Evolutionary conservation across 2,329 filamentous ascomycete species (phyloP), one percentile per base, ranked within the genome.

Genomic region (Sporothrix euskadiensis): DNA sequence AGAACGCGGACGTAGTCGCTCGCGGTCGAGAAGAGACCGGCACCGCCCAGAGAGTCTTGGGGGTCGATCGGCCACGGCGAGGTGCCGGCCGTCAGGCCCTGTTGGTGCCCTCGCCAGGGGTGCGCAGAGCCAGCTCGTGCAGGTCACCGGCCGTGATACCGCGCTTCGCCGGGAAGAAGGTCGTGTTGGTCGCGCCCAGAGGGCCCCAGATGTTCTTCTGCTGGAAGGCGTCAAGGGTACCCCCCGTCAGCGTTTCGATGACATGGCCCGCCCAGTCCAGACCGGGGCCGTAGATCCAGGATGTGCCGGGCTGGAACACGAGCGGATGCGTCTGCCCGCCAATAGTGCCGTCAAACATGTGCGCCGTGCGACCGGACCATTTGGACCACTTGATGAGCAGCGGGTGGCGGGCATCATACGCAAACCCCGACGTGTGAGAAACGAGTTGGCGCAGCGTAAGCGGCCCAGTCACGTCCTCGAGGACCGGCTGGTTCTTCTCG

Each of bases 231-330:
- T 84, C 80, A 2, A 89, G 78, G 0, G 81, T 82, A 9, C 77
- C 71, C 0, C 83, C 82, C 0, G 85, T 85, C 0, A 85, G 77
- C 0, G 82, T 80, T 76, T 88, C 86, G 0, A 89, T 81, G 0
- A 88, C 79, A 0, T 82, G 81, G 2, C 87, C 87, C 0, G 83
- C 84, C 86, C 86, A 89, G 79, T 89, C 87, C 1, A 85, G 77
- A 1, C 83, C 81, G 0, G 82, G 76, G 0, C 85, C 83, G 74
- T 89, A 89, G 75, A 81, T 80, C 86, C 86, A 89, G 3, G 81
- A 78, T 0, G 80, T 78, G 0, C 87, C 87, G 0, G 87, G 88
- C 72, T 89, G 84, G 75, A 83, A 87, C 10, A 78, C 69, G 2
- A 89, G 82, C 0, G 86, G 85, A 10, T 83, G 63, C 22, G 6